These are phyloP conservation scores for Hypoxylon fragiforme DNA, from an alignment of 495 filamentous ascomycete species.

Conservation along the genomic window DNA sequence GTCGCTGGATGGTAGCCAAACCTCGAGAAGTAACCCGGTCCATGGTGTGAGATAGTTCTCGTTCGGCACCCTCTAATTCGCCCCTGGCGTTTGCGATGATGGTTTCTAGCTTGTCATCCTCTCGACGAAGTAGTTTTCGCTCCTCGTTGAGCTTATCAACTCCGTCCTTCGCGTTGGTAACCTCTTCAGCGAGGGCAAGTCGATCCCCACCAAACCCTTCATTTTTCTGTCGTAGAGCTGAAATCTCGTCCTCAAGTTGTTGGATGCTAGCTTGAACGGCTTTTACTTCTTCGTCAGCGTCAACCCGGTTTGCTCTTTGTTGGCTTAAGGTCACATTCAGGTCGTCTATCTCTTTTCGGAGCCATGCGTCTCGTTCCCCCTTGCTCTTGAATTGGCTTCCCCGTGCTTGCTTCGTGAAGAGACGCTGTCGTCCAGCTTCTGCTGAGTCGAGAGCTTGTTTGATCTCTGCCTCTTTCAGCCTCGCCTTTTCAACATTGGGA, in stretches of 20 bases:
- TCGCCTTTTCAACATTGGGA: slow-evolving; percentile 74
- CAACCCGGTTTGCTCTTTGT: slow-evolving; percentile 79
- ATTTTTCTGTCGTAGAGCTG: slow-evolving; percentile 68
- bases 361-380: slow-evolving; percentile 80
- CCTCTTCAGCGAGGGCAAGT: slow-evolving; percentile 67
- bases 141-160: slow-evolving; percentile 82
- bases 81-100: slow-evolving; percentile 71
- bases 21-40: slow-evolving; percentile 83
- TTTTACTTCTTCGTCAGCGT: slow-evolving; percentile 83
- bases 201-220: slow-evolving; percentile 77
- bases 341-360: slow-evolving; percentile 80
- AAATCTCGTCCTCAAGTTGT: slow-evolving; percentile 71
- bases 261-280: slow-evolving; percentile 71
- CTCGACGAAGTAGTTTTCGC: slow-evolving; percentile 86
- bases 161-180: slow-evolving; percentile 78
- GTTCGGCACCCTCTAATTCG: slow-evolving; percentile 76
- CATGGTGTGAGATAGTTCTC: slow-evolving; percentile 80
- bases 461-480: slow-evolving; percentile 69
- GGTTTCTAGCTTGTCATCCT: slow-evolving; percentile 83
- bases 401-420: slow-evolving; percentile 95
- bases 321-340: slow-evolving; percentile 71
- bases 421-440: slow-evolving; percentile 72
- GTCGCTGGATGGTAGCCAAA: slow-evolving; percentile 75
- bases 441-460: slow-evolving; percentile 73
- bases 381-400: slow-evolving; percentile 86